phyloP scores from a whole-genome alignment of 768 basidiomycete species.

The Strobilomyces confusus region DNA sequence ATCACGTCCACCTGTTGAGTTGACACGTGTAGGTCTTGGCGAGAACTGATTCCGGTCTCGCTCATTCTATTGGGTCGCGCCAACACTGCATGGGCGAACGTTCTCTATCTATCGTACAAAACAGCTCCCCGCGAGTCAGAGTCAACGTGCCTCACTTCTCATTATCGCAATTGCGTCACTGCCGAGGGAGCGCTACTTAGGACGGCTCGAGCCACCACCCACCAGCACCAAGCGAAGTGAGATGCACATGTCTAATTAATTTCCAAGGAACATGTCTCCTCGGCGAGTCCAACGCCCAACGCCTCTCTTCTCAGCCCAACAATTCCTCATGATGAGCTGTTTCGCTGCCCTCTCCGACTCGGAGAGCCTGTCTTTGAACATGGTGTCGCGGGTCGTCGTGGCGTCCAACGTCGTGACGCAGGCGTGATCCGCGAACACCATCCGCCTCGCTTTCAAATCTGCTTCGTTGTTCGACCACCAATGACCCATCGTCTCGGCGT shows the following conservation, averaged over 20 bases:
- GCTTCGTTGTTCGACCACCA: conserved; percentile 40
- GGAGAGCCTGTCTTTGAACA: conserved; percentile 23
- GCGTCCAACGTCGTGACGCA: conserved; percentile 36
- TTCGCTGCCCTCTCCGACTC: conserved; percentile 21
- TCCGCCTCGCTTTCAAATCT: conserved; percentile 30
- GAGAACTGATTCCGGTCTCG: neutral
- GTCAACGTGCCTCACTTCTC: neutral
- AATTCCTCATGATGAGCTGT: conserved; percentile 25
- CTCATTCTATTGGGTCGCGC: conserved; percentile 6
- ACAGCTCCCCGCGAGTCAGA: conserved; percentile 3
- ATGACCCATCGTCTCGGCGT: conserved; percentile 28
- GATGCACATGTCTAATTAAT: conserved; percentile 24
- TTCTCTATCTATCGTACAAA: conserved; percentile 18
- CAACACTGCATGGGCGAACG: conserved; percentile 8
- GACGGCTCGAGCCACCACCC: conserved; percentile 8
- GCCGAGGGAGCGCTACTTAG: neutral
- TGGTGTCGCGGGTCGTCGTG: conserved; percentile 10
- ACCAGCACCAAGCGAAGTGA: conserved; percentile 13
- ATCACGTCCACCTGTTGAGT: conserved; percentile 10
- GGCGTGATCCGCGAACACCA: conserved; percentile 36
- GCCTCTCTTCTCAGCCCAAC: conserved; percentile 24
- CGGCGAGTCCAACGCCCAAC: conserved; percentile 20
- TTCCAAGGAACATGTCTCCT: conserved; percentile 25
- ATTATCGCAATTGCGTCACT: neutral
- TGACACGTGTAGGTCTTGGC: conserved; percentile 21